Conservation (phyloP, 768 basidiomycete species). For the Auricularia sp. region DNA sequence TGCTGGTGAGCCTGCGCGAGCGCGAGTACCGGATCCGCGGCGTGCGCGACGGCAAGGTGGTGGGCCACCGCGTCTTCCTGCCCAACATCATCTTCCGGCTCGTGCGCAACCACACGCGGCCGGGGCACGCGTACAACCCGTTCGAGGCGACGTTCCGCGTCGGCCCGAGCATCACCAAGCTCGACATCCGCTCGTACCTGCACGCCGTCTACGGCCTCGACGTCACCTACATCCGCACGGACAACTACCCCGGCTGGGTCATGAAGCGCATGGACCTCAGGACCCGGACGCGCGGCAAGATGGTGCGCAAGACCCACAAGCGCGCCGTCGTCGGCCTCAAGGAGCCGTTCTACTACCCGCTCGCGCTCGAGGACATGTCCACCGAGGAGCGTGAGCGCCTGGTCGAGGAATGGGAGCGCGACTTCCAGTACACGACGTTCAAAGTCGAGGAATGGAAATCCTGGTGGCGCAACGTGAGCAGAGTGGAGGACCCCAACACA, state of each 20-base stretch:
- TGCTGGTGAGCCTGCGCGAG: neutral
- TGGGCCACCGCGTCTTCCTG: conserved; percentile 79
- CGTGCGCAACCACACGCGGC: conserved; percentile 71
- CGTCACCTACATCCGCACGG: conserved; percentile 92
- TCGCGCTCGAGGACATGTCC: conserved; percentile 68
- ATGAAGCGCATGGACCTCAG: neutral
- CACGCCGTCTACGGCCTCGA: conserved; percentile 76
- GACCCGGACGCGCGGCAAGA: conserved; percentile 23
- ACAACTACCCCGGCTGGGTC: conserved; percentile 59
- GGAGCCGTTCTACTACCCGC: conserved; percentile 91
- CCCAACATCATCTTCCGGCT: conserved; percentile 80
- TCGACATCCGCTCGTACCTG: conserved; percentile 82
- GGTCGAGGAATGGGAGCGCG: neutral
- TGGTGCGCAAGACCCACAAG: conserved; percentile 53
- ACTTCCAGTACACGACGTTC: conserved; percentile 40
- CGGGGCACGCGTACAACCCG: conserved; percentile 79
- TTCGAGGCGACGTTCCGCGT: conserved; percentile 92
- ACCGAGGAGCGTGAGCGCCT: conserved; percentile 35
- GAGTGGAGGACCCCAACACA: neutral
- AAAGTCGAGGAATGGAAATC: too few species aligned
- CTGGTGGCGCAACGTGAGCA: neutral
- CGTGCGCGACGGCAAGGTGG: conserved; percentile 36
- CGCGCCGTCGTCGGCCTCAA: conserved; percentile 85
- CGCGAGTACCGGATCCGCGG: neutral
- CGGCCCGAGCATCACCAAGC: conserved; percentile 83